A percentile compares a stretch with the other conserved stretches of the same genome.
Evolutionary conservation across 202 grass and related monocot species (phyloP).

Genomic region (Schoenoplectus tabernaemontani): DNA sequence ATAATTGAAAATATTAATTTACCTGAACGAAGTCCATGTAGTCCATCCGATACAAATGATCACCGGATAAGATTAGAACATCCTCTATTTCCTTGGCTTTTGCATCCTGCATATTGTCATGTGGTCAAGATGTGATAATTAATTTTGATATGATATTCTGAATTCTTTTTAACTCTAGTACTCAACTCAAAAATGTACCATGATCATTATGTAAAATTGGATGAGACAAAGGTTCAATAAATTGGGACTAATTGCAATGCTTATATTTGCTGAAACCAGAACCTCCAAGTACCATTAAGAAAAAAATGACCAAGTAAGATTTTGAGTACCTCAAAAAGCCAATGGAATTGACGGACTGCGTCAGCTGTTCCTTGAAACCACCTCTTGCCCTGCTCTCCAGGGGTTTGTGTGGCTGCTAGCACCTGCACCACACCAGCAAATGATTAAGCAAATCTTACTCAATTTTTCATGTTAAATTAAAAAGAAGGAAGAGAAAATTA

Average conservation of each 20-base stretch:
- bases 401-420: constrained; percentile 65
- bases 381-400: constrained; percentile 57
- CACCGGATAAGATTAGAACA: constrained; percentile 85
- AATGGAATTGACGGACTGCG: constrained; percentile 73
- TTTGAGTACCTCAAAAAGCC: constrained; percentile 75
- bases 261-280: background rate
- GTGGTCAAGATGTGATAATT: background rate
- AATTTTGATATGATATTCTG: too few species aligned
- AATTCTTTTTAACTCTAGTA: background rate
- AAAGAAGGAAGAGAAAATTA: background rate
- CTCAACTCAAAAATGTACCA: background rate
- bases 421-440: constrained; percentile 34
- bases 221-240: background rate
- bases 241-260: background rate
- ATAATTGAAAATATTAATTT: constrained; percentile 3
- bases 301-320: background rate
- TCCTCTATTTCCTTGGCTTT: constrained; percentile 79
- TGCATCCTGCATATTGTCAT: constrained; percentile 47
- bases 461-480: background rate
- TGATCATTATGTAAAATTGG: background rate
- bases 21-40: constrained; percentile 84
- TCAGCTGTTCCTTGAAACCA: constrained; percentile 95
- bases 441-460: background rate
- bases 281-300: background rate
- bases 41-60: constrained; percentile 85